phyloP scores from a whole-genome alignment of 1,284 basidiomycete species.

The Wallemia ichthyophaga region DNA sequence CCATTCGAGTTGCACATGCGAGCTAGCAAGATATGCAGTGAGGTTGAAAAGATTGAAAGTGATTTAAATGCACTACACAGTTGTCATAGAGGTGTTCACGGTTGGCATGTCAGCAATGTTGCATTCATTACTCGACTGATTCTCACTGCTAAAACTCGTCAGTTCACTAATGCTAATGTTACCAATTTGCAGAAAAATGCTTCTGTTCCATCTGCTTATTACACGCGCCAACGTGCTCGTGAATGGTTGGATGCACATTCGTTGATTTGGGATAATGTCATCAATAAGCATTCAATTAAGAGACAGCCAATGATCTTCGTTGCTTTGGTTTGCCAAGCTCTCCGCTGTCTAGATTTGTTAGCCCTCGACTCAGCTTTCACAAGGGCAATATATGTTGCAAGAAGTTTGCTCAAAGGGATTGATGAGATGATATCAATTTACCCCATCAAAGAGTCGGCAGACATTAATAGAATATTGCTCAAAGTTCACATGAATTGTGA shows the following conservation, averaged over 20 bases:
- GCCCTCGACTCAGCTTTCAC: neutral
- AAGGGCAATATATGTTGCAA: neutral
- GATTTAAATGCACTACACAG: neutral
- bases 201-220: neutral
- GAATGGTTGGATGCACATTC: conserved; percentile 1
- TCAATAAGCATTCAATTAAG: neutral
- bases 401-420: neutral
- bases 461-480: neutral
- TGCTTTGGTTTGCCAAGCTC: neutral
- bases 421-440: neutral
- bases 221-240: neutral
- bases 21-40: neutral
- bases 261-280: neutral
- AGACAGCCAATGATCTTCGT: neutral
- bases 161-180: neutral
- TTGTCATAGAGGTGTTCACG: neutral
- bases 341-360: neutral
- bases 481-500: neutral
- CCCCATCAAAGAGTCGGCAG: neutral
- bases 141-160: neutral
- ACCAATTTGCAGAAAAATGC: no score
- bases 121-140: neutral
- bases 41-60: neutral
- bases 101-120: neutral
- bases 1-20: neutral